phyloP scores from a whole-genome alignment of 495 filamentous ascomycete genomes.

The Parathielavia hyrcaniae region DNA sequence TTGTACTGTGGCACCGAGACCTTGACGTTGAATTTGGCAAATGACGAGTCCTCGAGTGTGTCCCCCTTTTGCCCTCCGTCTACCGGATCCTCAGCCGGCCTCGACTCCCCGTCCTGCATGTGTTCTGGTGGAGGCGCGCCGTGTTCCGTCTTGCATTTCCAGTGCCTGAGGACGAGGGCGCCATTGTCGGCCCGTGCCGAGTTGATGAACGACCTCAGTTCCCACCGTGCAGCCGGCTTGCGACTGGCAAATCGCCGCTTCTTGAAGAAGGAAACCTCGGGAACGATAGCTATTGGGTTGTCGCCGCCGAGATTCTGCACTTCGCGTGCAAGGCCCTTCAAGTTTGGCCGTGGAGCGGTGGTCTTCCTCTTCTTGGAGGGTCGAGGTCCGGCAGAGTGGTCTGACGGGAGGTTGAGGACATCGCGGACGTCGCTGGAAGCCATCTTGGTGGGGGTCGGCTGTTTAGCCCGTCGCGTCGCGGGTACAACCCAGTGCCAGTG shows the following conservation, averaged over 20 bases:
- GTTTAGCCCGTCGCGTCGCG: conserved; percentile 19
- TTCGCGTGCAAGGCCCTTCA: conserved; percentile 53
- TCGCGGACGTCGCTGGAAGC: conserved; percentile 80
- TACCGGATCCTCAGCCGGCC: conserved; percentile 11
- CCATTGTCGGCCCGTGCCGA: conserved; percentile 45
- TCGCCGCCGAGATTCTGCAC: conserved; percentile 53
- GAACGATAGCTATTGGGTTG: conserved; percentile 45
- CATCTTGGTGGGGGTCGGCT: conserved; percentile 44
- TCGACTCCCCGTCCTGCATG: conserved; percentile 17
- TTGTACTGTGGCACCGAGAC: conserved; percentile 69
- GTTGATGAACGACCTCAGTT: conserved; percentile 48
- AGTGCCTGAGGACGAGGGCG: conserved; percentile 59
- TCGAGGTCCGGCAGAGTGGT: conserved; percentile 47
- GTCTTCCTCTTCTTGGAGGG: conserved; percentile 75
- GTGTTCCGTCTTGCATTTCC: conserved; percentile 47
- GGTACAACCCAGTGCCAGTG: not conserved
- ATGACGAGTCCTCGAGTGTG: conserved; percentile 48
- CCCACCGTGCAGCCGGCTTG: conserved; percentile 61
- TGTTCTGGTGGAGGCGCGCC: conserved; percentile 17
- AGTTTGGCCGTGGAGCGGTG: conserved; percentile 57
- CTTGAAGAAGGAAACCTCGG: conserved; percentile 42
- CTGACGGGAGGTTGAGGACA: conserved; percentile 75
- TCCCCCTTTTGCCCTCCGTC: conserved; percentile 22
- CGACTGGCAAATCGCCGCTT: conserved; percentile 44
- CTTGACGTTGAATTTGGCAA: conserved; percentile 77